Evolutionary conservation across 1,284 basidiomycete species (phyloP), one percentile per base, ranked within the genome.

Genomic region (Cryptococcus sp.): DNA sequence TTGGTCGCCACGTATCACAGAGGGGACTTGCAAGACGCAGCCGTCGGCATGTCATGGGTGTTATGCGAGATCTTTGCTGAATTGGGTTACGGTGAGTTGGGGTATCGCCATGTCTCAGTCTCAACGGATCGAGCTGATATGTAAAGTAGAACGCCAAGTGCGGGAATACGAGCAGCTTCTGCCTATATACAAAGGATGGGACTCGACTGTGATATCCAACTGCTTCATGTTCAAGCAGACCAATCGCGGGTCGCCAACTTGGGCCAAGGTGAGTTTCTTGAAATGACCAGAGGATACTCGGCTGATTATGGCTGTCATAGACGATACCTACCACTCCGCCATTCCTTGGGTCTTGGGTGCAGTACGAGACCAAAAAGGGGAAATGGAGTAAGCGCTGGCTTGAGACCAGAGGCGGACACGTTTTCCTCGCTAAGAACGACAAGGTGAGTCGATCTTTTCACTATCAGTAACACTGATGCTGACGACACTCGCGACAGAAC

Each of bases 331-430:
- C 83, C 1, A 85, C 83, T 63, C 86, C 89, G 3, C 91, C 91
- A 5, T 83, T 81, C 22, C 81, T 84, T 70, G 83, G 85, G 46
- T 86, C 87, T 5, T 92, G 86, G 73, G 85, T 94, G 17, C 89
- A 93, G 75, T 88, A 87, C 82, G 90, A 94, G 80, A 82, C 82
- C 54, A 93, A 92, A 79, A 85, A 87, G 59, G 91, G 91, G 42
- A 94, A 94, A 77, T 96, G 93, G 93, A 86, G 82, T 59, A 95
- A 93, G 77, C 85, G 91, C 27, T 93, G 87, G 85, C 81, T 95
- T 68, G 86, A 88, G 70, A 83, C 94, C 27, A 84, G 88, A 45
- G 90, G 93, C 69, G 90, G 93, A 62, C 85, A 86, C 57, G 75
- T 95, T 50, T 94, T 87, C 83, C 72, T 93, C 38, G 87, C 89